These are phyloP conservation scores for Allomyces macrogynus DNA, from an alignment of 192 early-diverging fungal genomes.

Conservation along the genomic window DNA sequence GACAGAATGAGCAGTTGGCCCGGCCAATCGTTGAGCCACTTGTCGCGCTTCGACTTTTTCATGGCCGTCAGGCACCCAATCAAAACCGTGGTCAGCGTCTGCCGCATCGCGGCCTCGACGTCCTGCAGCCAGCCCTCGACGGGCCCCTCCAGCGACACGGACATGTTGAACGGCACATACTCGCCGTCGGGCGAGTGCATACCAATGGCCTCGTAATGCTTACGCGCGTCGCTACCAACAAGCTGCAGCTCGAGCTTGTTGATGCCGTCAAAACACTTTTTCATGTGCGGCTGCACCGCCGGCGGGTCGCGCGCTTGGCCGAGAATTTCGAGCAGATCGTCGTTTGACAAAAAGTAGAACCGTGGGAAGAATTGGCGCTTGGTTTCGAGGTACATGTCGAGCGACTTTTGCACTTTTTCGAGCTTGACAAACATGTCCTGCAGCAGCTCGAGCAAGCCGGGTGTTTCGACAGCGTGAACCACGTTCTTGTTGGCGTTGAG, in stretches of 20 bases:
- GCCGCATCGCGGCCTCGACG: constrained; percentile 81
- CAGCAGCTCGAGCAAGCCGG: constrained; percentile 83
- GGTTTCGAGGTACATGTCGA: constrained; percentile 95
- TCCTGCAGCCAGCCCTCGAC: constrained; percentile 95
- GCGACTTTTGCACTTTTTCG: constrained; percentile 88
- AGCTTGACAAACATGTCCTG: constrained; percentile 82
- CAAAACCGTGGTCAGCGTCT: constrained; percentile 50
- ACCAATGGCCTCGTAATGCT: constrained; percentile 42
- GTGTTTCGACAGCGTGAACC: constrained; percentile 74
- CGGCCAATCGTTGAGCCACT: constrained; percentile 75
- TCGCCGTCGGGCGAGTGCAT: constrained; percentile 90
- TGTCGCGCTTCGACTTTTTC: constrained; percentile 18
- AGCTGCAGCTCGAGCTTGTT: constrained; percentile 60
- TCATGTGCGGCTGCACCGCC: constrained; percentile 96
- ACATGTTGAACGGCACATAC: constrained; percentile 55
- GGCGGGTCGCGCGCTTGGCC: constrained; percentile 89
- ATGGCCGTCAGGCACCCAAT: constrained; percentile 15
- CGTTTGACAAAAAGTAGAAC: constrained; percentile 99
- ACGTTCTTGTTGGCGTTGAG: constrained; percentile 96
- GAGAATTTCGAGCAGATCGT: constrained; percentile 99
- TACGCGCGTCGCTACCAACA: constrained; percentile 13
- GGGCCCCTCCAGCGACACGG: constrained; percentile 57
- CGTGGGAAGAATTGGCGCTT: constrained; percentile 93
- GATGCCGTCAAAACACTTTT: constrained; percentile 99
- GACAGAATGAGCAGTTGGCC: constrained; percentile 74